phyloP scores from a whole-genome alignment of 2,329 filamentous ascomycete genomes.

The Botrytis porri region DNA sequence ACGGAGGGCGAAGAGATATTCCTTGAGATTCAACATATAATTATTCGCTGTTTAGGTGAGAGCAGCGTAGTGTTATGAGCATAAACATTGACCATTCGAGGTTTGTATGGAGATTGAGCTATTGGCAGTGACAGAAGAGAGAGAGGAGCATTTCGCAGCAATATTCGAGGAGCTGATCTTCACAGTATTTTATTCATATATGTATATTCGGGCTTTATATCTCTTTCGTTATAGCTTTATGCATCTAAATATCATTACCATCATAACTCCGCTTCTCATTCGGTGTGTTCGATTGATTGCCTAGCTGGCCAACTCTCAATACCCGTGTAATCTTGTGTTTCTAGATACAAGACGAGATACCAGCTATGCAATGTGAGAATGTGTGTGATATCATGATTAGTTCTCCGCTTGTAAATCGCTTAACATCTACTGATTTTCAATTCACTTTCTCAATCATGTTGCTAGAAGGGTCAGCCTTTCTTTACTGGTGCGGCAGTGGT shows the following conservation, averaged over 20 bases:
- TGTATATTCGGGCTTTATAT: neutral
- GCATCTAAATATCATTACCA: neutral
- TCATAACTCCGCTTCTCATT: neutral
- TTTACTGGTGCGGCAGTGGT: neutral
- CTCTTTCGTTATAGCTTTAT: neutral
- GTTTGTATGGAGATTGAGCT: neutral
- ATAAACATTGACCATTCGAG: neutral
- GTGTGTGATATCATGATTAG: neutral
- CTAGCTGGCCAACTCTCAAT: too few species aligned
- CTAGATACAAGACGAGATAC: neutral
- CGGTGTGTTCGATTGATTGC: neutral
- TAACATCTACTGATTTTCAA: neutral
- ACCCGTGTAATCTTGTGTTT: neutral
- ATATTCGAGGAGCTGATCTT: neutral
- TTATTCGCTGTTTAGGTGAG: neutral
- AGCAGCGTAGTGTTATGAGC: neutral
- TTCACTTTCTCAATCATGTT: neutral
- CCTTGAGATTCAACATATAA: neutral
- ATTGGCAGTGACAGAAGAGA: neutral
- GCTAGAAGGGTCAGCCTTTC: neutral
- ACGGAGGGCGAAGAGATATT: neutral
- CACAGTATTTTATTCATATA: neutral
- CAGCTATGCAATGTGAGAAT: neutral
- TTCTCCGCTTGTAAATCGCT: neutral
- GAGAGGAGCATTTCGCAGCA: neutral